Base-by-base conservation (phyloP, 306 rosid genomes). In the Acmispon strigosus region DNA sequence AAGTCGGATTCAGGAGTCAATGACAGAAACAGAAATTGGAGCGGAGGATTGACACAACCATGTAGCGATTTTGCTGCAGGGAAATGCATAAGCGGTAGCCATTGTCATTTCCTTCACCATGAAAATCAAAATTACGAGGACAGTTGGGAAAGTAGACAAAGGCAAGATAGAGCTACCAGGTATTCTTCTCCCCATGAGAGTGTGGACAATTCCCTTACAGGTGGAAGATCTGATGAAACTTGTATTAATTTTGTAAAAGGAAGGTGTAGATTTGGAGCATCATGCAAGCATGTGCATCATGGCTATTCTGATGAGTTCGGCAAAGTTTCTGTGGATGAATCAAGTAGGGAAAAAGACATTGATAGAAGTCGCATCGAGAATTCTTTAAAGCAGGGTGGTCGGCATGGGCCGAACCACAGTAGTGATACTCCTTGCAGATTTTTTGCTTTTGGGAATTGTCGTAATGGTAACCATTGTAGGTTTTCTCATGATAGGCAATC, bases 11-110 rank as follows among this genome's bases (percentile, higher is more conserved):
- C 90, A 27, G 87, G 75, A 73, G 76, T 64, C 36, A 74, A 67
- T 55, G 90, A 83, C 76, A 83, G 92, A 82, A 86, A 75, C 61
- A 83, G 87, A 80, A 86, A 70, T 65, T 78, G 95, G 75, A 32
- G 83, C 11, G 91, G 89, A 47, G 69, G 78, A 17, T 81, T 77
- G 34, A 37, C 77, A 63, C 87, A 76, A 69, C 51, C 82, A 48
- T 90, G 98, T 81, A 87, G 87, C 82, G 92, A 91, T 80, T 94
- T 89, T 76, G 60, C 78, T 20, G 74, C 82, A 64, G 98, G 97
- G 54, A 87, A 83, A 76, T 94, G 98, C 81, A 84, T 95, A 75
- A 82, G 97, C 80, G 98, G 92, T 70, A 83, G 72, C 68, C 83
- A 78, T 56, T 93, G 98, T 37, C 88, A 76, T 55, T 87, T 90